Percentiles rank a stretch among this genome's conserved stretches.
These are phyloP conservation scores for Sporothrix pallida DNA, from an alignment of 2,329 filamentous ascomycete genomes.

Conservation along the genomic window DNA sequence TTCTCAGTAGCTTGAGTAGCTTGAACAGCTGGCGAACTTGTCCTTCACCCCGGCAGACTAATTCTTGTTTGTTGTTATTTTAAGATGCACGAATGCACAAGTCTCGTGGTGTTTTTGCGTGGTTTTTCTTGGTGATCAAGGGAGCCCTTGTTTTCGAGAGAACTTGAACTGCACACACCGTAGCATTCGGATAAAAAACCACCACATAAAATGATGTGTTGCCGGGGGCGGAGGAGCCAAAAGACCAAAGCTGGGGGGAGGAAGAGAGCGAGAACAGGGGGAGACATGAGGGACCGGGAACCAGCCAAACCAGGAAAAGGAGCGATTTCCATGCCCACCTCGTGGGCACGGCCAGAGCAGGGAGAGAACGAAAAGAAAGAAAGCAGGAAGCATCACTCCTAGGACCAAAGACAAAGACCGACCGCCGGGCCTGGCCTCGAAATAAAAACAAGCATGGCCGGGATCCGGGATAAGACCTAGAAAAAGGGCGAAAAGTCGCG, in stretches of 20 bases:
- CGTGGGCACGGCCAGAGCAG: not conserved
- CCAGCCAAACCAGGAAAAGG: constrained; percentile 14
- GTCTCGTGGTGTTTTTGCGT: not conserved
- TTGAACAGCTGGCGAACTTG: too few species aligned
- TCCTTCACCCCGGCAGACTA: not conserved
- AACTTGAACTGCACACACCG: not conserved
- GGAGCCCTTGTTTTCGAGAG: not conserved
- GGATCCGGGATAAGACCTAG: not conserved
- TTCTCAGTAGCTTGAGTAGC: not conserved
- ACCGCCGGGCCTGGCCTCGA: not conserved
- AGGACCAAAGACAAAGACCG: not conserved
- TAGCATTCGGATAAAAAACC: constrained; percentile 5
- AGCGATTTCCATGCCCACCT: constrained; percentile 12
- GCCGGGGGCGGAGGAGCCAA: not conserved
- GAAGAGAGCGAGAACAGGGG: not conserved
- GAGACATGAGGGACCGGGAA: not conserved
- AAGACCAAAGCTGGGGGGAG: not conserved
- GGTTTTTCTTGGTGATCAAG: not conserved
- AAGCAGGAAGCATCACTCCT: not conserved
- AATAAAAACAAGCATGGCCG: constrained; percentile 16
- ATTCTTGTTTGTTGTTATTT: constrained; percentile 24
- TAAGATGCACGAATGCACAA: constrained; percentile 17
- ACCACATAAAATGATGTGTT: constrained; percentile 14
- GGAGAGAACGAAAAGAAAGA: not conserved
- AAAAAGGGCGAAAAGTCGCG: not conserved